These are phyloP conservation scores for Abelmoschus esculentus DNA, from an alignment of 345 rosid genomes.

Conservation along the genomic window DNA sequence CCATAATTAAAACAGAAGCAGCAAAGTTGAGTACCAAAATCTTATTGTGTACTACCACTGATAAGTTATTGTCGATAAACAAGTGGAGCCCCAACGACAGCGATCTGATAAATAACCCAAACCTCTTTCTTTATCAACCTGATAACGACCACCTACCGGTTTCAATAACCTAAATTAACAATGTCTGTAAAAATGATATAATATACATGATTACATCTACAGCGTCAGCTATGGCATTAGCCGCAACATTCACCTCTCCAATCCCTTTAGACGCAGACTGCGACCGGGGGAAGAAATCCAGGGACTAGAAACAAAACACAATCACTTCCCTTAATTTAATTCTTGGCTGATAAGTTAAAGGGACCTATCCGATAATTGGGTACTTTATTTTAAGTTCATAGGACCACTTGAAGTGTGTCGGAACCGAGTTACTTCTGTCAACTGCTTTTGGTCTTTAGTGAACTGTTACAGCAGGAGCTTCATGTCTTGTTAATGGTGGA, in stretches of 20 bases:
- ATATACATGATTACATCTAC: too few relatives aligned
- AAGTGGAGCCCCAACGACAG: conserved; percentile 15
- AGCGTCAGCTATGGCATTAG: not conserved
- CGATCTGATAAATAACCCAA: not conserved
- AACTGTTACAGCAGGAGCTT: not conserved
- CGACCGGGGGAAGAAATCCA: not conserved
- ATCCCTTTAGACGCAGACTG: not conserved
- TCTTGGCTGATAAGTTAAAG: not conserved
- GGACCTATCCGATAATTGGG: not conserved
- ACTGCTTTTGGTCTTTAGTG: not conserved
- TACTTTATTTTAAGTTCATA: not conserved
- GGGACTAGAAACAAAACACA: not conserved
- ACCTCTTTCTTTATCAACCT: not conserved
- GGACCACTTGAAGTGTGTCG: not conserved
- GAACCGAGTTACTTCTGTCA: conserved; percentile 1
- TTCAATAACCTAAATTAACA: not conserved
- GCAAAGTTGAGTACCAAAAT: not conserved
- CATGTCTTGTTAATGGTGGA: not conserved
- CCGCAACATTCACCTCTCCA: not conserved
- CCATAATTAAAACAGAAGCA: not conserved
- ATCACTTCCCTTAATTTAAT: conserved; percentile 2
- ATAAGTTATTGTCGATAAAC: conserved; percentile 14
- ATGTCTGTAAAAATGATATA: not conserved
- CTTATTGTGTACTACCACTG: not conserved
- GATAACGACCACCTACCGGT: conserved; percentile 9